phyloP scores from a whole-genome alignment of 345 rosid genomes.

The Eucalyptus cloeziana region DNA sequence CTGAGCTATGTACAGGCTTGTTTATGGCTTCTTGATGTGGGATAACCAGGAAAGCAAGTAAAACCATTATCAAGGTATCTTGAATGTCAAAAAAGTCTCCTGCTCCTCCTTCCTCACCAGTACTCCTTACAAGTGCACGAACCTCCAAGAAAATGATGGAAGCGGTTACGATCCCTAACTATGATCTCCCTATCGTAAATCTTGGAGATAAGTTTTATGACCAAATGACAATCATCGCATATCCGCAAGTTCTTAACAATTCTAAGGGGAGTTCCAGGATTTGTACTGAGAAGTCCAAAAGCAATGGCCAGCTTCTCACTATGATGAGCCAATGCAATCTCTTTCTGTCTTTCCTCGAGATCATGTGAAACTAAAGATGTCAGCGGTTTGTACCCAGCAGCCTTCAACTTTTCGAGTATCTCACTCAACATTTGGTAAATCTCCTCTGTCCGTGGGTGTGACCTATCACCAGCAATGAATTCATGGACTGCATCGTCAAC shows the following conservation, averaged over 20 bases:
- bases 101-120: background rate
- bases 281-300: background rate
- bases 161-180: background rate
- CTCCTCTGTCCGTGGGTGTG: background rate
- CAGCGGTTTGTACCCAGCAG: background rate
- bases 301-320: constrained; percentile 1
- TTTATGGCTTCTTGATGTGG: background rate
- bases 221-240: constrained; percentile 2
- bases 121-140: background rate
- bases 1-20: background rate
- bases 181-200: background rate
- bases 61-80: background rate
- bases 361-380: background rate
- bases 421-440: background rate
- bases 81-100: background rate
- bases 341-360: background rate
- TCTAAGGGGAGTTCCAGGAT: background rate
- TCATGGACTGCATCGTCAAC: background rate
- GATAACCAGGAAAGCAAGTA: background rate
- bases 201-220: background rate
- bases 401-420: background rate
- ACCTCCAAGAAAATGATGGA: background rate
- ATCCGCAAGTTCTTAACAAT: background rate
- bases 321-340: background rate
- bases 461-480: background rate